A percentile compares a stretch with the other conserved stretches of the same genome.
These are phyloP conservation scores for Trypanosoma platydactyli DNA, from an alignment of 208 protist genomes.

Conservation along the genomic window DNA sequence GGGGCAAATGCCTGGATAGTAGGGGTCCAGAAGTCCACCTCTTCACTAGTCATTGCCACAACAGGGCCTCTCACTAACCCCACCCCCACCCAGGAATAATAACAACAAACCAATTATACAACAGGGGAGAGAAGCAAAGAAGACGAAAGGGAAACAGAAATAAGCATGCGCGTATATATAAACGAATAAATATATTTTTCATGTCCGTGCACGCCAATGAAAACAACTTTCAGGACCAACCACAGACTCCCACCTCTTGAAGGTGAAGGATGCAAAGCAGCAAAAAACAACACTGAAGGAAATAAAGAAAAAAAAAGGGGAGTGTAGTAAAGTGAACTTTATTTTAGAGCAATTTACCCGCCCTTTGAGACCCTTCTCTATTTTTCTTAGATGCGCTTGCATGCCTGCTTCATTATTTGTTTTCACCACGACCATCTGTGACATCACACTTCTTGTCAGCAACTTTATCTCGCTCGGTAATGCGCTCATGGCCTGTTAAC, in stretches of 20 bases:
- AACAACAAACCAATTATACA: constrained; percentile 7
- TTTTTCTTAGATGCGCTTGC: neutral
- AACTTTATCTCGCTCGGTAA: constrained; percentile 19
- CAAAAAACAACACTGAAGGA: too few relatives aligned
- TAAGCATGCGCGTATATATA: neutral
- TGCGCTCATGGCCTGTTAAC: constrained; percentile 54
- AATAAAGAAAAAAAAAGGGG: too few relatives aligned
- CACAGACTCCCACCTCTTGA: too few relatives aligned
- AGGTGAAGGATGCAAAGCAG: too few relatives aligned
- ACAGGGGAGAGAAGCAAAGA: constrained; percentile 12
- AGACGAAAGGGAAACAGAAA: constrained; percentile 12
- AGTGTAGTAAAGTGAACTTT: too few relatives aligned
- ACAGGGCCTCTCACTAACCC: neutral
- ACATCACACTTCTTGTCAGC: neutral
- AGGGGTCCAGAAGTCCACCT: constrained; percentile 73
- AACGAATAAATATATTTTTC: too few relatives aligned
- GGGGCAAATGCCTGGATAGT: constrained; percentile 73
- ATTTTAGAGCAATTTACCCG: too few relatives aligned
- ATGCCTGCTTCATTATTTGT: constrained; percentile 11
- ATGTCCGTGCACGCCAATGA: too few relatives aligned
- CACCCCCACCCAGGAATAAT: neutral
- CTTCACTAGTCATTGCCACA: constrained; percentile 16
- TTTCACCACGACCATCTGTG: neutral
- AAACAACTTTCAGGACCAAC: too few relatives aligned
- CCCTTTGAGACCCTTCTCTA: neutral